These are phyloP conservation scores for Linum lewisii DNA, from an alignment of 345 rosid species.

Conservation along the genomic window DNA sequence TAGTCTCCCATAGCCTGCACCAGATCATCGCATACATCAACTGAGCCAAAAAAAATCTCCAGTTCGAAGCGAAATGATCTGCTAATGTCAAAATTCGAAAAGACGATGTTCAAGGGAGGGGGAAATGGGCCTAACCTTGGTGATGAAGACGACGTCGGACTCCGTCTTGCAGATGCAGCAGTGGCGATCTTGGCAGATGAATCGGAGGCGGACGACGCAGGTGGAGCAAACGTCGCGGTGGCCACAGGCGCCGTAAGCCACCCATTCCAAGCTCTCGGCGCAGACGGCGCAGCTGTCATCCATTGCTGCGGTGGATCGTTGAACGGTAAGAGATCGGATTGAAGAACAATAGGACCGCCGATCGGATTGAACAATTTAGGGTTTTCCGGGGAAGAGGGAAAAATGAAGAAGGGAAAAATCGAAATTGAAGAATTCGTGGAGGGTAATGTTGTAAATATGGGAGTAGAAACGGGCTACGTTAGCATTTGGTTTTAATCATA, in stretches of 20 bases:
- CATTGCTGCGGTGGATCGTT: slow-evolving; percentile 1
- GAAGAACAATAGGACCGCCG: not conserved
- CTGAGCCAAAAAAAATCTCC: not conserved
- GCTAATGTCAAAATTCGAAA: not conserved
- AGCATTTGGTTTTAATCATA: too few relatives aligned
- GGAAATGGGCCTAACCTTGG: slow-evolving; percentile 9
- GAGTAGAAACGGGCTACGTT: too few relatives aligned
- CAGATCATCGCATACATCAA: not conserved
- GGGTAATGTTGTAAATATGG: too few relatives aligned
- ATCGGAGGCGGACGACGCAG: slow-evolving; percentile 20
- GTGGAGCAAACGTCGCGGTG: slow-evolving; percentile 26
- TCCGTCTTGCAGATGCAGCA: slow-evolving; percentile 25
- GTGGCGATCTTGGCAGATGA: slow-evolving; percentile 18
- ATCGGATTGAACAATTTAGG: too few relatives aligned
- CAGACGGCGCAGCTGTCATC: slow-evolving; percentile 23
- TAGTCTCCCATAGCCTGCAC: slow-evolving; percentile 21
- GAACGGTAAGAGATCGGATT: not conserved
- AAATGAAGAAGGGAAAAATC: too few relatives aligned
- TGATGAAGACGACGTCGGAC: slow-evolving; percentile 16
- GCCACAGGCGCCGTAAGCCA: slow-evolving; percentile 19
- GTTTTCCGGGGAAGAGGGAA: too few relatives aligned
- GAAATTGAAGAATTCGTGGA: too few relatives aligned
- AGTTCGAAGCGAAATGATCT: too few relatives aligned
- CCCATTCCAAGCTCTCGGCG: slow-evolving; percentile 22
- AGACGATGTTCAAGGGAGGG: not conserved